Conservation (phyloP, 2,329 filamentous ascomycete genomes). For the Claviceps cyperi region DNA sequence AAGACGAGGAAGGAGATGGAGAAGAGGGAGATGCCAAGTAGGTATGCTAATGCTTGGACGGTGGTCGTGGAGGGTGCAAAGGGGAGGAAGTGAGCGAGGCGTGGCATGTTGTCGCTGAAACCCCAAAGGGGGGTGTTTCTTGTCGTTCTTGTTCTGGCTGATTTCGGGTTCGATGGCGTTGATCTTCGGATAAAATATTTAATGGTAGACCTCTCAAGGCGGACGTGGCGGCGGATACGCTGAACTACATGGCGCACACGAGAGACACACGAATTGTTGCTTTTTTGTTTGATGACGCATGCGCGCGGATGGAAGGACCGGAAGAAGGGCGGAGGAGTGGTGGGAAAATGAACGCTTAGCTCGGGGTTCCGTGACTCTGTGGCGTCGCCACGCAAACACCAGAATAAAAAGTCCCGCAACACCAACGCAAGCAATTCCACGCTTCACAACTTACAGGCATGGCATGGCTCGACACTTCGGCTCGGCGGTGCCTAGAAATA, state of each 20-base stretch:
- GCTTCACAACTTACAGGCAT: too few relatives aligned
- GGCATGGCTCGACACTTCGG: too few relatives aligned
- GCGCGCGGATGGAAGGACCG: not conserved
- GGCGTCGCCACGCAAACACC: too few relatives aligned
- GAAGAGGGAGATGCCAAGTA: constrained; percentile 71
- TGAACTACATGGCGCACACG: constrained; percentile 7
- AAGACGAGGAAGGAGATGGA: constrained; percentile 84
- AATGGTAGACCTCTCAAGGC: constrained; percentile 1
- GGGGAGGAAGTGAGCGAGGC: constrained; percentile 34
- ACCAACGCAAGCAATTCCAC: too few relatives aligned
- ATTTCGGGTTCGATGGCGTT: too few relatives aligned
- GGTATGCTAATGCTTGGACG: constrained; percentile 56
- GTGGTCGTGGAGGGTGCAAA: constrained; percentile 46
- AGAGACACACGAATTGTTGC: not conserved
- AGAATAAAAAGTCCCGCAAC: too few relatives aligned
- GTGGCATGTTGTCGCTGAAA: constrained; percentile 16
- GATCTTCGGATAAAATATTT: too few relatives aligned
- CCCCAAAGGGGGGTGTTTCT: too few relatives aligned
- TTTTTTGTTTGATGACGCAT: not conserved
- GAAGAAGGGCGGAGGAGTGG: not conserved
- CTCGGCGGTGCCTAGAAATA: too few relatives aligned
- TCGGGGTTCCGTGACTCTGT: too few relatives aligned
- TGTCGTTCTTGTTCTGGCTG: too few relatives aligned
- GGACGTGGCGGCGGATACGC: constrained; percentile 2
- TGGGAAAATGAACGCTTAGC: too few relatives aligned